phyloP scores from a whole-genome alignment of 805 yeast genomes.

The Jamesozyma lodderae region DNA sequence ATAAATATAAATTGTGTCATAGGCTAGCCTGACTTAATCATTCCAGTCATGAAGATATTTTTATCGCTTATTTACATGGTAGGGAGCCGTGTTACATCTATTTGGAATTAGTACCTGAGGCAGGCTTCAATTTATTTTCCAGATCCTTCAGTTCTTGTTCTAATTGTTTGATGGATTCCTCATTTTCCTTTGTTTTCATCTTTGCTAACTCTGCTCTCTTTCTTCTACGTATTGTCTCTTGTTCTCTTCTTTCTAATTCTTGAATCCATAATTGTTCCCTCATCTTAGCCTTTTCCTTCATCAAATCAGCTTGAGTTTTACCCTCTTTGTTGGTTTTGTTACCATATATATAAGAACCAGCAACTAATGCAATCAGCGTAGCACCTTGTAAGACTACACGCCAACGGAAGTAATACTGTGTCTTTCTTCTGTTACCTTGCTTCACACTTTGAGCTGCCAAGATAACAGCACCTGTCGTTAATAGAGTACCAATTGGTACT shows the following conservation, averaged over 20 bases:
- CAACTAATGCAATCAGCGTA: slow-evolving; percentile 72
- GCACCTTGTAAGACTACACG: slow-evolving; percentile 82
- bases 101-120: too few relatives aligned
- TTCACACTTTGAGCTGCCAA: slow-evolving; percentile 71
- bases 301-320: slow-evolving; percentile 51
- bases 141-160: slow-evolving; percentile 24
- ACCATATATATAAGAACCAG: slow-evolving; percentile 68
- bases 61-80: too few relatives aligned
- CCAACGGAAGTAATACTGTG: slow-evolving; percentile 83
- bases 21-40: too few relatives aligned
- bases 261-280: slow-evolving; percentile 86
- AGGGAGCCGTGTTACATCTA: too few relatives aligned
- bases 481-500: slow-evolving; percentile 74
- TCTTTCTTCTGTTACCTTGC: slow-evolving; percentile 60
- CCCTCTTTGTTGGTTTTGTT: slow-evolving; percentile 37
- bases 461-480: slow-evolving; percentile 72
- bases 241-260: slow-evolving; percentile 81
- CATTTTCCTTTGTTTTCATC: slow-evolving; percentile 33
- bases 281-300: slow-evolving; percentile 69
- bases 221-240: slow-evolving; percentile 56
- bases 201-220: slow-evolving; percentile 57
- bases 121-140: slow-evolving; percentile 17
- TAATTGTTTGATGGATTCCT: slow-evolving; percentile 20
- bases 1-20: too few relatives aligned
- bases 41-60: too few relatives aligned